Conservation (phyloP, 108 stramenopile genomes). For the Conticribra guillardii region DNA sequence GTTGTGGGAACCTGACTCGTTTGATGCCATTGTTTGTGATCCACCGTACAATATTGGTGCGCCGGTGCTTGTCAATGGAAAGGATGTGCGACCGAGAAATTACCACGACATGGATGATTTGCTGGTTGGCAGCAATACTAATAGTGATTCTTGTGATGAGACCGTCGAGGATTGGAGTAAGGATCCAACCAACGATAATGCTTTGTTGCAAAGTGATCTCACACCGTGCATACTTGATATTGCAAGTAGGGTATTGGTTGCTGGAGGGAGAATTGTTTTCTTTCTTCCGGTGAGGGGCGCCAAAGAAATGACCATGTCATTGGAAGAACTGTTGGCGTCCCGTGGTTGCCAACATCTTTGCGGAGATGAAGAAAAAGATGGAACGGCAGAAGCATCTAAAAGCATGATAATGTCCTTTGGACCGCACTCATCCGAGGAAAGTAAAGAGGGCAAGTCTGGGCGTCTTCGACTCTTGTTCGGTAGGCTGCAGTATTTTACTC, state of each 20-base stretch:
- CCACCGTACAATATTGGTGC: slow-evolving; percentile 52
- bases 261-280: slow-evolving; percentile 41
- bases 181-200: no score
- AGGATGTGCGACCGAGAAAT: slow-evolving; percentile 36
- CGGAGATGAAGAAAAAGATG: no score
- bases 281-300: slow-evolving; percentile 36
- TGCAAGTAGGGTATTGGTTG: slow-evolving; percentile 25
- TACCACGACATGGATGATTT: slow-evolving; percentile 13
- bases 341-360: slow-evolving; percentile 21
- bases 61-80: slow-evolving; percentile 19
- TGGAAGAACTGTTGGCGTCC: slow-evolving; percentile 15
- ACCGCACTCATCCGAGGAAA: background rate
- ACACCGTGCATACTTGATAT: slow-evolving; percentile 19
- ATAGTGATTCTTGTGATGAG: no score
- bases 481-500: slow-evolving; percentile 11
- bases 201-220: no score
- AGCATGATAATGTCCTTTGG: background rate
- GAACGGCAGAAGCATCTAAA: background rate
- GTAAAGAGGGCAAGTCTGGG: background rate
- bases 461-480: slow-evolving; percentile 2
- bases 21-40: slow-evolving; percentile 42
- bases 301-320: slow-evolving; percentile 7
- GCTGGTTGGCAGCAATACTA: background rate
- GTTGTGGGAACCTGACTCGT: slow-evolving; percentile 14
- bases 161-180: no score